These are phyloP conservation scores for Colletotrichum lupini DNA, from an alignment of 2,329 filamentous ascomycete species.

Conservation along the genomic window DNA sequence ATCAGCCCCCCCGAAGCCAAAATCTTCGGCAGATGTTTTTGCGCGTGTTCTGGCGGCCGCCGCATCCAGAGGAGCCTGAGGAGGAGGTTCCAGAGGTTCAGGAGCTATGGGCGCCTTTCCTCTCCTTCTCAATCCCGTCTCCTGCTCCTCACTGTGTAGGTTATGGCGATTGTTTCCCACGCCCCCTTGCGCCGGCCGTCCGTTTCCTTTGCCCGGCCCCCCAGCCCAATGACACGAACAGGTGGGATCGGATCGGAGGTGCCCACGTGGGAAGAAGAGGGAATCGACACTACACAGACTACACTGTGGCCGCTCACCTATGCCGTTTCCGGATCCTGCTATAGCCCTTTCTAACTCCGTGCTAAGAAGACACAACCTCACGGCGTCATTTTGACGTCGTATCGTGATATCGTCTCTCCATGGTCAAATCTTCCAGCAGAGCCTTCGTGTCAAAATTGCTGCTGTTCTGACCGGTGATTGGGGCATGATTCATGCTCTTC, in stretches of 20 bases:
- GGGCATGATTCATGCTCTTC: not conserved
- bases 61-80: not conserved
- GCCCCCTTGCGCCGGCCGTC: not conserved
- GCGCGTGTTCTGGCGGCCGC: not conserved
- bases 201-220: constrained; percentile 6
- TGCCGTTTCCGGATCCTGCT: not conserved
- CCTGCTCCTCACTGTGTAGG: not conserved
- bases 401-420: not conserved
- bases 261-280: constrained; percentile 16
- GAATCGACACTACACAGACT: not conserved
- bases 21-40: constrained; percentile 31
- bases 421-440: no score
- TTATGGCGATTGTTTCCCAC: not conserved
- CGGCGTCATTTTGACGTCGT: not conserved
- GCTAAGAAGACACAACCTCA: not conserved
- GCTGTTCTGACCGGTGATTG: not conserved
- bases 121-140: not conserved
- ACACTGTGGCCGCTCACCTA: not conserved
- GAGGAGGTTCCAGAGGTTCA: not conserved
- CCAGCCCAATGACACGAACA: constrained; percentile 22
- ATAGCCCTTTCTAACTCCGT: not conserved
- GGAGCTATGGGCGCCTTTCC: not conserved
- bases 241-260: constrained; percentile 23
- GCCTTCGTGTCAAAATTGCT: not conserved
- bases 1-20: constrained; percentile 8